Base-by-base conservation (phyloP, 148 eudicot genomes). In the Nyssa sinensis region DNA sequence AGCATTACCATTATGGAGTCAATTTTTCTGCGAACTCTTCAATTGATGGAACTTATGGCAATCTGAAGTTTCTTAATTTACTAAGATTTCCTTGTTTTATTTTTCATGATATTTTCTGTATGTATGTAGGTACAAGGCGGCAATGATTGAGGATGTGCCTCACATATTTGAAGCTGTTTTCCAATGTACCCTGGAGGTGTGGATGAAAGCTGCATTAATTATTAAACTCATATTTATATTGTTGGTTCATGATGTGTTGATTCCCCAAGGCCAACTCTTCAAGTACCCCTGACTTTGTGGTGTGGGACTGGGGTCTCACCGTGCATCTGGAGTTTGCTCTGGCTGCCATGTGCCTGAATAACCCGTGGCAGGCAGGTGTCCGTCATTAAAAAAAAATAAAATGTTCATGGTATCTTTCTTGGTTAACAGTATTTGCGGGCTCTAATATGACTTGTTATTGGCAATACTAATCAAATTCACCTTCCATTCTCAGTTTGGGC, bases 151-250 rank as follows among this genome's bases (percentile, higher is more conserved):
- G 61, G 99, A 96, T 32, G 91, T 96, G 24, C 94, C 98, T 75
- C 89, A 86, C 75, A 96, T 96, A 68, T 96, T 96, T 81, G 98
- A 89, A 84, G 99, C 99, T 44, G 91, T 87, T 80, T 96, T 96
- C 66, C 97, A 96, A 59, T 96, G 99, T 82, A 96, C 99, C 24
- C 77, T 96, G 78, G 98, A 93, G 99, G 99, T 93, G 66, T 75
- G 39, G 12, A 41, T 33, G 53, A 68, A 67, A 59, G 27, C 69
- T 76, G 21, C 30, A 64, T 34, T 59, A 23, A 8, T 12, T 41
- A 16, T 23, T 23, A 11, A 31, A 21, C 32, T 30, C 9, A 28
- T 63, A 16, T 30, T 5, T 39, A 23, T 32, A 61, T 31, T 28
- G 0, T n/a, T 64, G 41, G 41, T 5, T 8, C 2, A 64, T 12